Base-by-base conservation (phyloP, 441 rosid genomes). In the Flueggea neowawraea region DNA sequence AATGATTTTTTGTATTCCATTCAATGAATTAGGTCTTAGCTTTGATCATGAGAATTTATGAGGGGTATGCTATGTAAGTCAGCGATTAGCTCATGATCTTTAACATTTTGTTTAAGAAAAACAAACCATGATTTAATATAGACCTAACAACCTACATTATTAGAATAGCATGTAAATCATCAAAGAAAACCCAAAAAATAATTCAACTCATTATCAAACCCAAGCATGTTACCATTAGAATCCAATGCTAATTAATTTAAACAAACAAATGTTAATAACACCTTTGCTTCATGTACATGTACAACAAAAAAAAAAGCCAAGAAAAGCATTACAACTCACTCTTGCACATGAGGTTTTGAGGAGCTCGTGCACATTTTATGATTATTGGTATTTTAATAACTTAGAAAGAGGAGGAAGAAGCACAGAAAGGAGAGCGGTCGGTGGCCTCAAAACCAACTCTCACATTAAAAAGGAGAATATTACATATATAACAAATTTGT, bases 281-380 rank as follows among this genome's bases (percentile, higher is more conserved):
- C 41, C 41, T 47, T 47, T 47, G 50, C 14, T 47, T 43, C 14
- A 47, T 47, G 50, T 14, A 47, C 4, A 4, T 53, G 31, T 58
- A 54, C 52, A 49, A 16, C 60, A 16, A 63, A 58, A 54, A n/a
- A n/a, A n/a, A 41, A 53, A 31, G 54, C 53, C 79, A 69, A 71
- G 9, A 54, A 58, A 63, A 62, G 57, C 44, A 62, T 57, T 58
- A 55, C 78, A 73, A 65, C 76, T 62, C 68, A 68, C 59, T 65
- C 33, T 68, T 63, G 68, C 75, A 71, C 63, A 71, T 59, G 61
- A 45, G 55, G 33, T 14, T 49, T 14, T 16, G 60, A 41, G 69
- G 56, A 49, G 65, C 51, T 53, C 68, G 60, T 53, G 59, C 55
- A 52, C n/a, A 52, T 49, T 36, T 55, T 52, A 22, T 63, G 44